These are phyloP conservation scores for Podila epigama DNA, from an alignment of 192 early-diverging fungal genomes.

Conservation along the genomic window DNA sequence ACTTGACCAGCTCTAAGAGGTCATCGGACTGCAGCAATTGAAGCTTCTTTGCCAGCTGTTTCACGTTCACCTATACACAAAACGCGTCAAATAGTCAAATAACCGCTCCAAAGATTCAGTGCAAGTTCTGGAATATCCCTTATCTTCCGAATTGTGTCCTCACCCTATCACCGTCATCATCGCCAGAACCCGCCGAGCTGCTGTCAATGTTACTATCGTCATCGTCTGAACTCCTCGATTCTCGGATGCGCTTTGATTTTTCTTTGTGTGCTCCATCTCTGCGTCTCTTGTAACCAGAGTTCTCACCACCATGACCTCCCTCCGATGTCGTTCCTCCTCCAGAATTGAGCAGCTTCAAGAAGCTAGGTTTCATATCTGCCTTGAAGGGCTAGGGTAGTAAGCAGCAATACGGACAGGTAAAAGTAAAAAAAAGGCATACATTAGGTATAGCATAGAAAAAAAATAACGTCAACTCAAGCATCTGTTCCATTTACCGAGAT, in stretches of 20 bases:
- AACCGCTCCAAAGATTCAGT: background rate
- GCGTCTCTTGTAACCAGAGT: constrained; percentile 24
- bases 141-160: background rate
- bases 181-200: constrained; percentile 34
- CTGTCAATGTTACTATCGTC: constrained; percentile 34
- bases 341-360: constrained; percentile 29
- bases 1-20: constrained; percentile 40
- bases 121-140: background rate
- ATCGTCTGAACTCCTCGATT: constrained; percentile 37
- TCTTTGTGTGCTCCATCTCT: constrained; percentile 30
- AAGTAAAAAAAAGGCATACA: background rate
- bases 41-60: constrained; percentile 50
- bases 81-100: background rate
- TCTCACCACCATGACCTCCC: constrained; percentile 29
- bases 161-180: constrained; percentile 36
- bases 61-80: constrained; percentile 25
- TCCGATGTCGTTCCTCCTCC: constrained; percentile 13
- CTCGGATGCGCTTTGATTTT: constrained; percentile 33
- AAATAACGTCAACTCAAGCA: background rate
- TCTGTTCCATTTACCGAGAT: background rate
- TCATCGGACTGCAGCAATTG: constrained; percentile 47
- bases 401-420: background rate
- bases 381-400: constrained; percentile 16
- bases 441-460: background rate
- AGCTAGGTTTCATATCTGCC: constrained; percentile 27